These are phyloP conservation scores for Cucurbita pepo DNA, from an alignment of 306 rosid genomes.

Conservation along the genomic window DNA sequence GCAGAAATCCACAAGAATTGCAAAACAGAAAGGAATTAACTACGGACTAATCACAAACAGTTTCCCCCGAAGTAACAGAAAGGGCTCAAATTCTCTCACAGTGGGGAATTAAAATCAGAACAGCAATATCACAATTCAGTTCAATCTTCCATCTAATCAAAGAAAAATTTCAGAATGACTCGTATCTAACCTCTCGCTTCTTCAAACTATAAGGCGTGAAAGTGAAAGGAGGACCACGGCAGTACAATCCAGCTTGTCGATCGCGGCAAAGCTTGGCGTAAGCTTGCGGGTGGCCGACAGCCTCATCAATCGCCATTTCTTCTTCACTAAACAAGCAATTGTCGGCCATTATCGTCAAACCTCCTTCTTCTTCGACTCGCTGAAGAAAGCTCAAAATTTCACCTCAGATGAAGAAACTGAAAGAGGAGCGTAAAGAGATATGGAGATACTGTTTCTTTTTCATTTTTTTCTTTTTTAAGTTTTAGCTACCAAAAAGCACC, in stretches of 20 bases:
- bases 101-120: background rate
- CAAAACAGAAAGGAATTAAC: background rate
- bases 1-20: background rate
- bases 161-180: background rate
- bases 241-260: conserved; percentile 31
- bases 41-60: background rate
- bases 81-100: background rate
- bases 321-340: conserved; percentile 39
- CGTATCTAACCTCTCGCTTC: conserved; percentile 57
- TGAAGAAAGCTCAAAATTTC: background rate
- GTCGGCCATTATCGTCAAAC: conserved; percentile 33
- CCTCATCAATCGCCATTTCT: conserved; percentile 45
- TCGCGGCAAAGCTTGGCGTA: conserved; percentile 54
- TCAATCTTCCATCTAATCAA: background rate
- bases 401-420: background rate
- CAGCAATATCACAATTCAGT: background rate
- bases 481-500: background rate
- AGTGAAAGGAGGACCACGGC: conserved; percentile 67
- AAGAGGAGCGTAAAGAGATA: background rate
- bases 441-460: background rate
- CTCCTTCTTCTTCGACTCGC: background rate
- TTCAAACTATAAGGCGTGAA: conserved; percentile 58
- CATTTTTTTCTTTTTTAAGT: background rate
- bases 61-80: background rate
- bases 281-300: conserved; percentile 70